phyloP scores from a whole-genome alignment of 106 monocot species.

The Alisma plantagoaquatica region DNA sequence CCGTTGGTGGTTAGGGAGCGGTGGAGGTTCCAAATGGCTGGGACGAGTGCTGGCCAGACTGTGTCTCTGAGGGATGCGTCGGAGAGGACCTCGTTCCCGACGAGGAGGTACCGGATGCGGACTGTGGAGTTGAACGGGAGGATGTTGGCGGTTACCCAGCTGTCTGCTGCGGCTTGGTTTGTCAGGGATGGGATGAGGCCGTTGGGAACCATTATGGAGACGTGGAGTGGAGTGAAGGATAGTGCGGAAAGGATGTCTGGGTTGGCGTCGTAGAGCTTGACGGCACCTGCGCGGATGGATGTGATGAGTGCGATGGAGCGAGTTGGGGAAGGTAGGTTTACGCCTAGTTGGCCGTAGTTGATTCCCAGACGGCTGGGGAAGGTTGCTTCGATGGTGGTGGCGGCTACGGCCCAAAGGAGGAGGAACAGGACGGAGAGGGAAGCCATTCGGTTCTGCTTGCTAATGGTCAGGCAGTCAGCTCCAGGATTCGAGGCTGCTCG shows the following conservation, averaged over 20 bases:
- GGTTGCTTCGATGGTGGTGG: not conserved
- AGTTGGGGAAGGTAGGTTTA: slow-evolving; percentile 55
- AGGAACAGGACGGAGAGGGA: not conserved
- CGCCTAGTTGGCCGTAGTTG: slow-evolving; percentile 76
- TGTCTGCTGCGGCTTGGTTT: slow-evolving; percentile 41
- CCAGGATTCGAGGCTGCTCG: too few relatives aligned
- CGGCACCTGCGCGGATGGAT: slow-evolving; percentile 32
- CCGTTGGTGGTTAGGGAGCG: too few relatives aligned
- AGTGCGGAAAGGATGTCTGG: slow-evolving; percentile 53
- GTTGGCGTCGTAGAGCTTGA: slow-evolving; percentile 88
- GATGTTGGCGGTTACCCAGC: slow-evolving; percentile 49
- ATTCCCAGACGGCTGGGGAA: slow-evolving; percentile 32
- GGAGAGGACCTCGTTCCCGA: slow-evolving; percentile 84
- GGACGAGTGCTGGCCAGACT: slow-evolving; percentile 51
- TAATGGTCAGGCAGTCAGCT: too few relatives aligned
- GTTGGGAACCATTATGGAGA: slow-evolving; percentile 83
- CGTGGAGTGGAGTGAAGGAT: slow-evolving; percentile 32
- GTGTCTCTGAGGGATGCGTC: slow-evolving; percentile 27
- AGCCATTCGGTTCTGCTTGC: too few relatives aligned
- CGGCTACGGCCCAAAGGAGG: not conserved
- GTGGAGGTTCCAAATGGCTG: slow-evolving; percentile 49
- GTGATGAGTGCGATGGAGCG: slow-evolving; percentile 36
- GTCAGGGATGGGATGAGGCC: slow-evolving; percentile 47
- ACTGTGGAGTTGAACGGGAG: slow-evolving; percentile 31
- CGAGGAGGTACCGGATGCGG: slow-evolving; percentile 69